Base-by-base conservation (phyloP, 768 basidiomycete genomes). In the Podaxis sp. region DNA sequence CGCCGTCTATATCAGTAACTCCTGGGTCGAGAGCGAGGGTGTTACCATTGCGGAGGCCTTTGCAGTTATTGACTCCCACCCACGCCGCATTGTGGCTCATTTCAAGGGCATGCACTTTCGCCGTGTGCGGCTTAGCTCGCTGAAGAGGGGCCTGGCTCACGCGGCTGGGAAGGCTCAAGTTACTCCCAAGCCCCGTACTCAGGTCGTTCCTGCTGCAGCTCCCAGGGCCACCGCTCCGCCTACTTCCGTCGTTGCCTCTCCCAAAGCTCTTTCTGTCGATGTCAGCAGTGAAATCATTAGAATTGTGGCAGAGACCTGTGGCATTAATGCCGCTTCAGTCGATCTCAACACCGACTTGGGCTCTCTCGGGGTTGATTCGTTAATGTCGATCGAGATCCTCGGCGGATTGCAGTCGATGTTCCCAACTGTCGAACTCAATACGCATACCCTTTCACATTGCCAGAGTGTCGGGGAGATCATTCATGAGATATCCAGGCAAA, bases 351-450 rank as follows among this genome's bases (percentile, higher is more conserved):
- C 71, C 0, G 80, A 85, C 53, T 72, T 91, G 17, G 77, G 76
- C 11, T 72, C 78, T 3, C 79, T 90, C 8, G 88, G 89, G 0
- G 75, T 89, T 54, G 87, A 89, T 67, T 89, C 88, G 0, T 71
- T 90, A 63, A 84, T 83, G 72, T 81, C 83, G 22, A 85, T 88
- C 59, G 88, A 90, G 69, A 73, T 87, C 7, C 70, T 74, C 17
- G 70, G 72, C 6, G 75, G 73, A 36, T 70, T 86, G 15, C 73
- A 73, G n/a, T 64, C 54, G 5, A 60, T 68, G 0, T 82, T 80
- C 66, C 77, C 77, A 1, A 66, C 64, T 3, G 65, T 68, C 28
- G 66, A 71, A 19, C 71, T 79, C 44, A 69, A 72, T 59, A 52
- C 73, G 9, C 67, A 71, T 15, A 64, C 72, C 4, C 66, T 83